Evolutionary conservation across 345 rosid species (phyloP).

Genomic region (Arabidopsis arenosa): DNA sequence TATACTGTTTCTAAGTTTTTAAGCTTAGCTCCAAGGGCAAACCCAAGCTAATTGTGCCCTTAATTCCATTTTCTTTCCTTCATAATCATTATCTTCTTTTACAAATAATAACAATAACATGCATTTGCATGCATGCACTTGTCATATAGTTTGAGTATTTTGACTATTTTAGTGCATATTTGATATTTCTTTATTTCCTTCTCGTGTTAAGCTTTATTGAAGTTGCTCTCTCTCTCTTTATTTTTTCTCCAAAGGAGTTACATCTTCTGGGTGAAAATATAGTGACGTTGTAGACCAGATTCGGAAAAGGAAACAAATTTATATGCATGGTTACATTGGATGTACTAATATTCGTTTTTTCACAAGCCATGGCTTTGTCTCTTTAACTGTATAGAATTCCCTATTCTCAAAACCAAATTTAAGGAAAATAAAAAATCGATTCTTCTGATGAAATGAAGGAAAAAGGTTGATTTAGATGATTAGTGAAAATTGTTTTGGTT

Average conservation of each 20-base stretch:
- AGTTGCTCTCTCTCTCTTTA: too few relatives aligned
- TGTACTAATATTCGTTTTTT: too few relatives aligned
- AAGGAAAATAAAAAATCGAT: neutral
- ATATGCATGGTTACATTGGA: too few relatives aligned
- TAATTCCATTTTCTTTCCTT: too few relatives aligned
- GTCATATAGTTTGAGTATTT: constrained; percentile 8
- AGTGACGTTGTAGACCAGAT: too few relatives aligned
- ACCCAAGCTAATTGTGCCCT: constrained; percentile 77
- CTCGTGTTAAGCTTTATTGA: too few relatives aligned
- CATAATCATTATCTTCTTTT: neutral
- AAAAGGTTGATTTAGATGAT: neutral
- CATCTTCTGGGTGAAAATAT: too few relatives aligned
- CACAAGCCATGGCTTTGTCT: too few relatives aligned
- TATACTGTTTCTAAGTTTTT: too few relatives aligned
- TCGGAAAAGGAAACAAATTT: too few relatives aligned
- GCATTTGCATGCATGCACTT: constrained; percentile 27
- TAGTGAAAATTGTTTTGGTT: neutral
- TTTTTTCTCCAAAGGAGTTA: neutral
- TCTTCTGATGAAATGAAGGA: neutral
- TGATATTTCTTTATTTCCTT: neutral
- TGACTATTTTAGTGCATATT: neutral
- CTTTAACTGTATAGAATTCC: too few relatives aligned
- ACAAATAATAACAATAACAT: constrained; percentile 1
- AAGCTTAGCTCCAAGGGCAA: constrained; percentile 56
- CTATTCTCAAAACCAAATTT: too few relatives aligned